Evolutionary conservation across 202 grass and related monocot species (phyloP).

Genomic region (Hordeum pubiflorum): DNA sequence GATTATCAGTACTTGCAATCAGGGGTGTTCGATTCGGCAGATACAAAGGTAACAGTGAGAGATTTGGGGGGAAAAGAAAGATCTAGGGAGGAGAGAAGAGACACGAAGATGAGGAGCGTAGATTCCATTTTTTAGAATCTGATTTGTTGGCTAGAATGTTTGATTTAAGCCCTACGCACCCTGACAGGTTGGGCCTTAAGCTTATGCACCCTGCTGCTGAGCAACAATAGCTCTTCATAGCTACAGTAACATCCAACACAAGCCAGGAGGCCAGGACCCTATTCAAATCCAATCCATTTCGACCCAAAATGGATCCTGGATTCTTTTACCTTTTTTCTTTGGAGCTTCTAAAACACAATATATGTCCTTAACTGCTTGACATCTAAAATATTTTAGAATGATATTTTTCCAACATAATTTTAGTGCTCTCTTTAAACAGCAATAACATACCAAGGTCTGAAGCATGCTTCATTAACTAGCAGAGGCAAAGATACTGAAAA

Average conservation of each 20-base stretch:
- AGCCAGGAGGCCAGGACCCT: not conserved
- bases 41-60: not conserved
- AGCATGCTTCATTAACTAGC: not conserved
- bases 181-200: not conserved
- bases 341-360: slow-evolving; percentile 2
- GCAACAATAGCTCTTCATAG: not conserved
- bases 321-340: not conserved
- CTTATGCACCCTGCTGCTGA: not conserved
- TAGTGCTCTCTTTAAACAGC: not conserved
- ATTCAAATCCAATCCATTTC: not conserved
- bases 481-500: not conserved
- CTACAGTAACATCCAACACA: not conserved
- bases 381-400: not conserved
- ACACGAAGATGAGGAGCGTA: not conserved
- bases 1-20: not conserved
- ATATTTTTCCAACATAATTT: not conserved
- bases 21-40: not conserved
- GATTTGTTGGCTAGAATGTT: not conserved
- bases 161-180: not conserved
- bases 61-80: not conserved
- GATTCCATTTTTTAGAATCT: not conserved
- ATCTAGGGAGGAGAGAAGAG: not conserved
- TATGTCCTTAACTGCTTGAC: not conserved
- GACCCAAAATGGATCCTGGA: not conserved
- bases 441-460: not conserved